A percentile compares a stretch with the other conserved stretches of the same genome.
Evolutionary conservation across 176 grass and related monocot species (phyloP).

Genomic region (Triticum urartu): DNA sequence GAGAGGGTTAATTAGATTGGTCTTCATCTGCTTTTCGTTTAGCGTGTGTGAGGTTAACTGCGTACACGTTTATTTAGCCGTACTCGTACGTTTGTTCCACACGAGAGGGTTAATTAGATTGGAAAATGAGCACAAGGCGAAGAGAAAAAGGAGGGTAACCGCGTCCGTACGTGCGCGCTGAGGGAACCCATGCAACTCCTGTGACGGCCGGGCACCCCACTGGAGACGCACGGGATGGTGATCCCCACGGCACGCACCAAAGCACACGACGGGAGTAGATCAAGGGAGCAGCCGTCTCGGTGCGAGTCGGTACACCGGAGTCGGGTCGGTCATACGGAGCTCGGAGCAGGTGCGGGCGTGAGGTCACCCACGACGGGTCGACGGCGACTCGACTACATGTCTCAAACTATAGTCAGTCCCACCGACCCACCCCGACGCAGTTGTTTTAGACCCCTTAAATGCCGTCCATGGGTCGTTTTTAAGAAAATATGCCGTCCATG

Average conservation of each 20-base stretch:
- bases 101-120: not conserved
- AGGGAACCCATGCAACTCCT: not conserved
- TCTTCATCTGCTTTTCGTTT: not conserved
- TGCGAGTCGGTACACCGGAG: too few species aligned
- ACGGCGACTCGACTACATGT: not conserved
- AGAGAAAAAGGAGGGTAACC: not conserved
- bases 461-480: not conserved
- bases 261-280: too few species aligned
- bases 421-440: not conserved
- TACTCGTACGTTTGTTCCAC: too few species aligned
- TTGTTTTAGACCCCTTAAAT: not conserved
- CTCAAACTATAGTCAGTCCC: not conserved
- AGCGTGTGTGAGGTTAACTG: not conserved
- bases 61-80: not conserved
- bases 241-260: not conserved
- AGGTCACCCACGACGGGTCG: conserved; percentile 4
- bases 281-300: too few species aligned
- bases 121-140: not conserved
- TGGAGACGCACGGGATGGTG: not conserved
- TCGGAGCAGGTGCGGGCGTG: not conserved
- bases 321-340: not conserved
- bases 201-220: not conserved
- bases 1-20: not conserved
- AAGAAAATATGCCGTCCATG: too few species aligned
- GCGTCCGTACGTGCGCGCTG: not conserved